Conservation (phyloP, 176 grass and related monocot genomes). For the Lolium perenne region DNA sequence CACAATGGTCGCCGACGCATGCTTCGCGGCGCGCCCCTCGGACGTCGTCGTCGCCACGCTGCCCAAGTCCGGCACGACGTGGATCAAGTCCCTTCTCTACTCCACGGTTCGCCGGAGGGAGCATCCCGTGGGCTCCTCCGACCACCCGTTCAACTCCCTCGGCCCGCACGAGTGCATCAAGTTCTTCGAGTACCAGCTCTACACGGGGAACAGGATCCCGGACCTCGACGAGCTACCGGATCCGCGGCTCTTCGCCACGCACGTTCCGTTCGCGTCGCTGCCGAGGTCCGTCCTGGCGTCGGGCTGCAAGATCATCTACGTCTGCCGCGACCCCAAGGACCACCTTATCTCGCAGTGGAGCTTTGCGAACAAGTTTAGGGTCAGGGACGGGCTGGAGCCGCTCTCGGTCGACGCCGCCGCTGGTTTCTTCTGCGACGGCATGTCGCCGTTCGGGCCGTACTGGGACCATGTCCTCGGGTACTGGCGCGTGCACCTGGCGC, state of each 20-base stretch:
- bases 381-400: background rate
- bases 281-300: background rate
- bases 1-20: slow-evolving; percentile 23
- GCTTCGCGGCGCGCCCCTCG: slow-evolving; percentile 24
- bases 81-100: slow-evolving; percentile 39
- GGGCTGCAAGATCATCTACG: slow-evolving; percentile 32
- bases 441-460: slow-evolving; percentile 15
- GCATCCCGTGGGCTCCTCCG: background rate
- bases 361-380: background rate
- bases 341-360: slow-evolving; percentile 2
- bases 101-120: slow-evolving; percentile 31
- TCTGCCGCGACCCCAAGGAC: slow-evolving; percentile 46
- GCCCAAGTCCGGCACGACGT: slow-evolving; percentile 48
- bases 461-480: slow-evolving; percentile 45
- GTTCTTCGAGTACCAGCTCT: slow-evolving; percentile 30
- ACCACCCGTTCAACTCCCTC: slow-evolving; percentile 27
- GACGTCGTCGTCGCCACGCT: slow-evolving; percentile 34
- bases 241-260: slow-evolving; percentile 43
- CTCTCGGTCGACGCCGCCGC: background rate
- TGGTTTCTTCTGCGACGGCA: slow-evolving; percentile 11
- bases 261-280: slow-evolving; percentile 37
- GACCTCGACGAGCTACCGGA: slow-evolving; percentile 25
- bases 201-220: background rate
- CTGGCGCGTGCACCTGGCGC: slow-evolving; percentile 25
- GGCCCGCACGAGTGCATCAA: slow-evolving; percentile 40